phyloP scores from a whole-genome alignment of 345 rosid species.

The Erucastrum elatum region DNA sequence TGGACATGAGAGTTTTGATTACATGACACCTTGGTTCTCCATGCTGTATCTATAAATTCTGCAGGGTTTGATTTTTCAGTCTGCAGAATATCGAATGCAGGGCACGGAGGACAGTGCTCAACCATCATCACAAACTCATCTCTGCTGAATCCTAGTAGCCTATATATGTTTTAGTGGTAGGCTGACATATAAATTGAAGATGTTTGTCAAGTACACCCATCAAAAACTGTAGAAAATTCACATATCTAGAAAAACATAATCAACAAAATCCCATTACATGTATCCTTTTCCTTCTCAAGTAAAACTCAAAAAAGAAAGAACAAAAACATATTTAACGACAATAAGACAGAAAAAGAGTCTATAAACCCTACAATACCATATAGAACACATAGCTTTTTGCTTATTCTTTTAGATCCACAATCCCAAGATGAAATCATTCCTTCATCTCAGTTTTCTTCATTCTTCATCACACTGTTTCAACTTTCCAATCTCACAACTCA shows the following conservation, averaged over 20 bases:
- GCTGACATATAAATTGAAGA: background rate
- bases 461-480: slow-evolving; percentile 8
- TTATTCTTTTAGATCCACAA: slow-evolving; percentile 23
- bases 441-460: slow-evolving; percentile 32
- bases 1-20: too few species aligned
- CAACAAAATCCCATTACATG: slow-evolving; percentile 4
- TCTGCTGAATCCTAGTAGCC: too few species aligned
- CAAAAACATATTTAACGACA: slow-evolving; percentile 4
- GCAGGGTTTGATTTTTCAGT: too few species aligned
- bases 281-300: background rate
- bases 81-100: too few species aligned
- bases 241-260: background rate
- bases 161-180: background rate
- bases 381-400: slow-evolving; percentile 10
- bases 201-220: background rate
- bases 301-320: background rate
- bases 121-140: too few species aligned
- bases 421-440: slow-evolving; percentile 34
- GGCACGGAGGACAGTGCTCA: too few species aligned
- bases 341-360: slow-evolving; percentile 17
- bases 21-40: too few species aligned
- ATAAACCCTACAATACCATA: slow-evolving; percentile 28
- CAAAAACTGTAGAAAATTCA: slow-evolving; percentile 1
- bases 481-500: slow-evolving; percentile 33
- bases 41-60: too few species aligned